These are phyloP conservation scores for Boletus rufocinnamomeus DNA, from an alignment of 768 basidiomycete species.

Conservation along the genomic window DNA sequence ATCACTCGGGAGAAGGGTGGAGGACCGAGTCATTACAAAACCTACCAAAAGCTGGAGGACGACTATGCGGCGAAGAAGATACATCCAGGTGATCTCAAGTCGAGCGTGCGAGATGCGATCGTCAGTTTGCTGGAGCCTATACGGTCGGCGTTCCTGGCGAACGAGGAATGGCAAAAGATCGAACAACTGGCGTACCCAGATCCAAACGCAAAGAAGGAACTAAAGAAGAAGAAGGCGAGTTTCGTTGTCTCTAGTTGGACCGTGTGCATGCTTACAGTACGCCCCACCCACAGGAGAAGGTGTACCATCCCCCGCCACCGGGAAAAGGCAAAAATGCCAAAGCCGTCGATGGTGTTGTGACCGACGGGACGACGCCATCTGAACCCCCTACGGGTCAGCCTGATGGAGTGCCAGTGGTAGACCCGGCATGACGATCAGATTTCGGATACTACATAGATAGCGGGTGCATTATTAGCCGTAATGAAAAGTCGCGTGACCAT, in stretches of 20 bases:
- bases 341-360: constrained; percentile 7
- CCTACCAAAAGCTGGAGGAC: constrained; percentile 63
- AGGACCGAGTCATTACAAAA: constrained; percentile 64
- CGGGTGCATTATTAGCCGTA: background rate
- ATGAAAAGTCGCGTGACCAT: constrained; percentile 3
- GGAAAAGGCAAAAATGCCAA: constrained; percentile 65
- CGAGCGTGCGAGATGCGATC: constrained; percentile 71
- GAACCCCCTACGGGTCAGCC: background rate
- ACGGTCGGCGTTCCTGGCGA: constrained; percentile 70
- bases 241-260: background rate
- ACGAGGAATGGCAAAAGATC: constrained; percentile 77
- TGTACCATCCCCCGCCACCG: constrained; percentile 82
- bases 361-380: background rate
- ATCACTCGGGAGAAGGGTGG: constrained; percentile 81
- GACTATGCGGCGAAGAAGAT: constrained; percentile 77
- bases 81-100: constrained; percentile 91
- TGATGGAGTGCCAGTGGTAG: constrained; percentile 12
- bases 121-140: constrained; percentile 78
- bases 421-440: background rate
- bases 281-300: constrained; percentile 56
- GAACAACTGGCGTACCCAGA: constrained; percentile 85
- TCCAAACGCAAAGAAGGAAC: constrained; percentile 59
- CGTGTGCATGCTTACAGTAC: background rate
- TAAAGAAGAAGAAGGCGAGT: constrained; percentile 61
- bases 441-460: background rate